Percentiles rank a stretch among this genome's conserved stretches.
Evolutionary conservation across 441 rosid species (phyloP).

Genomic region (Euphorbia celastroides): DNA sequence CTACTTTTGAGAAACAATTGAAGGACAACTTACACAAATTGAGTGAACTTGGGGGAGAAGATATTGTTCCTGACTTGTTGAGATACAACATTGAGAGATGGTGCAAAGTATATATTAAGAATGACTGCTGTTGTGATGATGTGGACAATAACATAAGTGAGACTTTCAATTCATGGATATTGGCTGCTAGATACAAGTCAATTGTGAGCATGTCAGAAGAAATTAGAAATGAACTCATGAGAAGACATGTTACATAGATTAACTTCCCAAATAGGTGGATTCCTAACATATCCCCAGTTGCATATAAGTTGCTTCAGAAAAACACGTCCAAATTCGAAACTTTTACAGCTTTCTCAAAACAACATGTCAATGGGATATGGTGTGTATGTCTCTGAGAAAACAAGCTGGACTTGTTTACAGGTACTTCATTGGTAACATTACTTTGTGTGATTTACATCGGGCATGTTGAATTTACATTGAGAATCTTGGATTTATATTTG

Average conservation of each 20-base stretch:
- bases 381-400: too few species aligned
- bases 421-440: too few species aligned
- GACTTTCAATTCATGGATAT: background rate
- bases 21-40: background rate
- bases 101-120: background rate
- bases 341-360: too few species aligned
- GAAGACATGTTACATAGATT: background rate
- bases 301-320: background rate
- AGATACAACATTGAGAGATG: background rate
- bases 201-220: background rate
- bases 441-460: too few species aligned
- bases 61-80: background rate
- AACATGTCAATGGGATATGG: too few species aligned
- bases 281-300: background rate
- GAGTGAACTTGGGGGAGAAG: background rate
- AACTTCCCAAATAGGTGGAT: background rate
- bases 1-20: background rate
- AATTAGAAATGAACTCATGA: background rate
- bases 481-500: too few species aligned
- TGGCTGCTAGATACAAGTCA: background rate
- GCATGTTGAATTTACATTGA: too few species aligned
- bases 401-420: too few species aligned
- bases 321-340: too few species aligned
- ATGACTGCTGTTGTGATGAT: background rate
- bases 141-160: background rate